These are phyloP conservation scores for Protomyces gravidus DNA, from an alignment of 1,139 yeast species.

Conservation along the genomic window DNA sequence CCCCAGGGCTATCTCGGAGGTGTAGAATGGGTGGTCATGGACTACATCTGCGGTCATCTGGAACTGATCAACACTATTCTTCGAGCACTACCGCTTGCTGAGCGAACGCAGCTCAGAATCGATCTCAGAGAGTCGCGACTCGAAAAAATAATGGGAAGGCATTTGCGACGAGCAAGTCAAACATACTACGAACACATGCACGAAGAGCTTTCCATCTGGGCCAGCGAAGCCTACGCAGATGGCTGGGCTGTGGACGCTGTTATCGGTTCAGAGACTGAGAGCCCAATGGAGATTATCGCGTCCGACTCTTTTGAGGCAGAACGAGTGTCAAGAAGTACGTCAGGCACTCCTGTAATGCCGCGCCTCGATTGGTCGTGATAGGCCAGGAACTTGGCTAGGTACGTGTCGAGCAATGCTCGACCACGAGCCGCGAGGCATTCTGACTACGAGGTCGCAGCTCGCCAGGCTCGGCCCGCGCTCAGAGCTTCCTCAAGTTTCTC, in stretches of 20 bases:
- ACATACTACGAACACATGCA: conserved; percentile 22
- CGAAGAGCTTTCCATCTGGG: conserved; percentile 21
- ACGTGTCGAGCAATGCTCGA: too few relatives aligned
- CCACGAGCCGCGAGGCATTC: too few relatives aligned
- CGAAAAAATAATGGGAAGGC: conserved; percentile 29
- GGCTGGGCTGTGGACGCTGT: conserved; percentile 11
- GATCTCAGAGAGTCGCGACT: conserved; percentile 30
- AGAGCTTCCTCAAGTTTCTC: conserved; percentile 25
- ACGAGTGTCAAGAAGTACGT: too few relatives aligned
- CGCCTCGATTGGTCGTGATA: neutral
- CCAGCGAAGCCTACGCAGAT: conserved; percentile 18
- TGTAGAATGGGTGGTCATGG: conserved; percentile 31
- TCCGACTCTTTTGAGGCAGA: too few relatives aligned
- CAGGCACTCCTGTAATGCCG: neutral
- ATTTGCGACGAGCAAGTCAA: conserved; percentile 28
- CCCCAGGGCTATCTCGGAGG: conserved; percentile 24
- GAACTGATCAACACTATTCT: conserved; percentile 31
- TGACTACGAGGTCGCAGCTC: too few relatives aligned
- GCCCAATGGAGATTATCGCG: too few relatives aligned
- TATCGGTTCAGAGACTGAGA: neutral
- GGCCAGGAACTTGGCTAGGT: too few relatives aligned
- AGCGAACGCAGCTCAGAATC: conserved; percentile 25
- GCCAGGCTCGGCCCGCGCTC: neutral
- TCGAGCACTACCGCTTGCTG: conserved; percentile 10
- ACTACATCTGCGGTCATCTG: conserved; percentile 32